These are phyloP conservation scores for Carex littledalei DNA, from an alignment of 176 grass and related monocot genomes.

Conservation along the genomic window DNA sequence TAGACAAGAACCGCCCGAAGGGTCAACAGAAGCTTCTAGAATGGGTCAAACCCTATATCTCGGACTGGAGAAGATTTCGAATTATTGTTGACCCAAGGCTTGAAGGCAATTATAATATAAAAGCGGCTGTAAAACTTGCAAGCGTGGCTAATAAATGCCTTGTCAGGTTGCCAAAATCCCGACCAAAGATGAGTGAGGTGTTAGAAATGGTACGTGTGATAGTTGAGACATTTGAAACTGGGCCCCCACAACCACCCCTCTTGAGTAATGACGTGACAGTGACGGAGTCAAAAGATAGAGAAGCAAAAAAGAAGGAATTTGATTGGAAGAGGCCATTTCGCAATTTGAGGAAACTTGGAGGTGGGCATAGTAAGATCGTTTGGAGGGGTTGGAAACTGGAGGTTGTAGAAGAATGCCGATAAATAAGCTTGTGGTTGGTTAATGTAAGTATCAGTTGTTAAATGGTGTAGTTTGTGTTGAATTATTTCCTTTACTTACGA, in stretches of 20 bases:
- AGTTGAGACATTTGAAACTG: conserved; percentile 34
- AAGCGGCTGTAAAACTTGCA: conserved; percentile 54
- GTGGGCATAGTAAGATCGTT: conserved; percentile 29
- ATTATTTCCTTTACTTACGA: neutral
- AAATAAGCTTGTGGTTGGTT: neutral
- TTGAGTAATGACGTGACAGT: conserved; percentile 26
- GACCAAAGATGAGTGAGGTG: conserved; percentile 96
- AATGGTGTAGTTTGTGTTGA: neutral
- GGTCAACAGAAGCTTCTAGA: conserved; percentile 89
- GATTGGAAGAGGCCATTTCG: conserved; percentile 43
- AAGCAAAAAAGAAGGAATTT: conserved; percentile 32
- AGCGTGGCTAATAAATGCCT: conserved; percentile 80
- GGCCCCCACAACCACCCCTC: conserved; percentile 49
- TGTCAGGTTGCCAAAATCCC: conserved; percentile 47
- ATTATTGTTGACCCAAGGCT: conserved; percentile 75
- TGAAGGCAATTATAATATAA: conserved; percentile 59
- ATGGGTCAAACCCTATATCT: conserved; percentile 90
- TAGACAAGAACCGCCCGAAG: conserved; percentile 79
- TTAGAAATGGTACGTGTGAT: conserved; percentile 67
- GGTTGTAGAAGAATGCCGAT: conserved; percentile 51
- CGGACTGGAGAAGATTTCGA: conserved; percentile 49
- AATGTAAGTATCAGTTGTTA: conserved; percentile 41
- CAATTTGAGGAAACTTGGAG: conserved; percentile 34
- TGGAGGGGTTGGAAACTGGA: conserved; percentile 65
- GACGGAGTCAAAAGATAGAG: conserved; percentile 7